These are phyloP conservation scores for Colletotrichum sublineola DNA, from an alignment of 2,329 filamentous ascomycete species.

Conservation along the genomic window DNA sequence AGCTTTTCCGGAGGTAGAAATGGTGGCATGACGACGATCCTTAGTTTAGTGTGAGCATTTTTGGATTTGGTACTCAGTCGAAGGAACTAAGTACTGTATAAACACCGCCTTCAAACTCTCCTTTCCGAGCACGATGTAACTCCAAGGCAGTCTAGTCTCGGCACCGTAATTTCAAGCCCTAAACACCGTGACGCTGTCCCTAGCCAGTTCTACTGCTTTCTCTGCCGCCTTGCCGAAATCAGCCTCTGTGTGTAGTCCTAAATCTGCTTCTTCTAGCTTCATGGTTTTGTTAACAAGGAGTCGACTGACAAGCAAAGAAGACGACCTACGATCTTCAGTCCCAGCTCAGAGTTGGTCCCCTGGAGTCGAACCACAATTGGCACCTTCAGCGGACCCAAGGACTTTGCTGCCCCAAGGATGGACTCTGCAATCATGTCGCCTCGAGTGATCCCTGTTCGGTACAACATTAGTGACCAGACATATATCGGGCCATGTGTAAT, in stretches of 20 bases:
- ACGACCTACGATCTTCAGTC: constrained; percentile 55
- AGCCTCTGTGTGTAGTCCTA: constrained; percentile 55
- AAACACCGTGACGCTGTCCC: background rate
- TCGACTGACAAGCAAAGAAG: background rate
- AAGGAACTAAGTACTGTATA: no score
- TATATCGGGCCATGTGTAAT: background rate
- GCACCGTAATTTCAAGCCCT: background rate
- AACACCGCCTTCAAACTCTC: no score
- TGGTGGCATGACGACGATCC: no score
- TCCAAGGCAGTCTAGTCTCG: background rate
- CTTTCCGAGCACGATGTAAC: background rate
- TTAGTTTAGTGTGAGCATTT: no score
- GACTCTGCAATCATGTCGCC: constrained; percentile 66
- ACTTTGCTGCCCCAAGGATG: constrained; percentile 57
- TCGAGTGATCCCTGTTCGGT: constrained; percentile 57
- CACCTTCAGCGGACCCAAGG: constrained; percentile 54
- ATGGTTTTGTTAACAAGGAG: background rate
- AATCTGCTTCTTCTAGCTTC: constrained; percentile 52
- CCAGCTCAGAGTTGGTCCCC: constrained; percentile 60
- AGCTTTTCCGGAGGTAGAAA: no score
- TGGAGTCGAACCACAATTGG: constrained; percentile 62
- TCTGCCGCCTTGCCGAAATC: constrained; percentile 55
- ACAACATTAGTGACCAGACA: constrained; percentile 43
- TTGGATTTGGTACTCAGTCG: no score
- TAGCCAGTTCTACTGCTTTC: constrained; percentile 52